Evolutionary conservation across 1,284 basidiomycete genomes (phyloP).

Genomic region (Leccinum fallax): DNA sequence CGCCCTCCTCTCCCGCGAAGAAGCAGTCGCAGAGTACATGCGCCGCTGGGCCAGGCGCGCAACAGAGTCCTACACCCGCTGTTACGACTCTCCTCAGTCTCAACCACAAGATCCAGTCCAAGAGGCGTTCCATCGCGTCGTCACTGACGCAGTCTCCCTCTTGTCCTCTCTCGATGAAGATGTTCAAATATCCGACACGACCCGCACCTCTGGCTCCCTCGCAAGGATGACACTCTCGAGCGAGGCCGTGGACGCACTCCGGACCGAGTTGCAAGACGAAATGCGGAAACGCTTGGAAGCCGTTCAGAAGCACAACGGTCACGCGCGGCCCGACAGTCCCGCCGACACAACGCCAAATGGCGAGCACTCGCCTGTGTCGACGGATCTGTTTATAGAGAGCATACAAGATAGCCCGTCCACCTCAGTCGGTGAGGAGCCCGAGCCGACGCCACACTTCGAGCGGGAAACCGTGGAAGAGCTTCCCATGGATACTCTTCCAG

Average conservation of each 20-base stretch:
- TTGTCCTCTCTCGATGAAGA: conserved; percentile 49
- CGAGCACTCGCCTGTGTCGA: background rate
- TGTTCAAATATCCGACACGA: conserved; percentile 24
- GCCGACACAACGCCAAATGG: background rate
- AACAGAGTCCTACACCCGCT: conserved; percentile 41
- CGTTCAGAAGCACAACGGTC: conserved; percentile 10
- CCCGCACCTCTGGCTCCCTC: conserved; percentile 35
- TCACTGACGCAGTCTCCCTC: conserved; percentile 52
- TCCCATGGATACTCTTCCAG: background rate
- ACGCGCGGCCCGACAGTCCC: background rate
- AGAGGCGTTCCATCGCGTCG: conserved; percentile 41
- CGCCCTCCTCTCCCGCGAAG: conserved; percentile 68
- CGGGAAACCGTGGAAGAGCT: conserved; percentile 7
- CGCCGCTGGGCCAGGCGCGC: conserved; percentile 56
- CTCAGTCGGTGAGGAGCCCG: conserved; percentile 8
- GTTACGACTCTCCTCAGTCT: conserved; percentile 4
- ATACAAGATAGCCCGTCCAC: conserved; percentile 9
- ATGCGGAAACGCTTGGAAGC: conserved; percentile 55
- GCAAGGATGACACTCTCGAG: conserved; percentile 64
- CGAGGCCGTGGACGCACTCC: conserved; percentile 59
- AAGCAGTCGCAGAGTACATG: conserved; percentile 58
- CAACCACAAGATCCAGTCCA: conserved; percentile 23
- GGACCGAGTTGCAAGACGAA: conserved; percentile 68
- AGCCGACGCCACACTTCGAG: conserved; percentile 17
- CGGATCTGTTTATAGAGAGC: background rate